These are phyloP conservation scores for Naegleria gruberi DNA, from an alignment of 208 protist genomes.

Conservation along the genomic window DNA sequence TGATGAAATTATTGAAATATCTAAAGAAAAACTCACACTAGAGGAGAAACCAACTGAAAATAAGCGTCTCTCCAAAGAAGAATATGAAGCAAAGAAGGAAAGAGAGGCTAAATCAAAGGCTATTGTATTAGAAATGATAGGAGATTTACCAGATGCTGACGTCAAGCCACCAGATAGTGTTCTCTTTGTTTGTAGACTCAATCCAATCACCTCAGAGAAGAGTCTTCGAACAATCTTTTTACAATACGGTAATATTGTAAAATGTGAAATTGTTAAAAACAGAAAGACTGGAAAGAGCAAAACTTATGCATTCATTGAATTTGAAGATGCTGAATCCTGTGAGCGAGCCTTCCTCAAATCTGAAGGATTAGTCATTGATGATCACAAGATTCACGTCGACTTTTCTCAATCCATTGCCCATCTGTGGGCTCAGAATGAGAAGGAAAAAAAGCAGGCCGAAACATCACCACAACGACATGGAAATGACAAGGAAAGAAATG, in stretches of 20 bases:
- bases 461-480: too few relatives aligned
- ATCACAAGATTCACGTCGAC: slow-evolving; percentile 94
- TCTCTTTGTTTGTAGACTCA: slow-evolving; percentile 97
- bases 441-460: not conserved
- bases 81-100: slow-evolving; percentile 39
- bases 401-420: slow-evolving; percentile 91
- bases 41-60: slow-evolving; percentile 29
- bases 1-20: not conserved
- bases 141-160: slow-evolving; percentile 86
- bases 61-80: slow-evolving; percentile 38
- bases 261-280: slow-evolving; percentile 65
- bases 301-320: slow-evolving; percentile 97
- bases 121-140: slow-evolving; percentile 87
- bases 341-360: slow-evolving; percentile 41
- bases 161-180: slow-evolving; percentile 92
- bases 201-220: slow-evolving; percentile 83
- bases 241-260: slow-evolving; percentile 83
- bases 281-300: slow-evolving; percentile 62
- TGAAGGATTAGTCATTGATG: slow-evolving; percentile 88
- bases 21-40: slow-evolving; percentile 26
- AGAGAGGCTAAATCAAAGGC: slow-evolving; percentile 52
- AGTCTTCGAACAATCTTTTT: slow-evolving; percentile 90
- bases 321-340: slow-evolving; percentile 73
- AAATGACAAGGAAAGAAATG: too few relatives aligned
- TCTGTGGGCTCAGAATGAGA: slow-evolving; percentile 45